These are phyloP conservation scores for Pyrenophora seminiperda DNA, from an alignment of 2,329 filamentous ascomycete species.

Conservation along the genomic window DNA sequence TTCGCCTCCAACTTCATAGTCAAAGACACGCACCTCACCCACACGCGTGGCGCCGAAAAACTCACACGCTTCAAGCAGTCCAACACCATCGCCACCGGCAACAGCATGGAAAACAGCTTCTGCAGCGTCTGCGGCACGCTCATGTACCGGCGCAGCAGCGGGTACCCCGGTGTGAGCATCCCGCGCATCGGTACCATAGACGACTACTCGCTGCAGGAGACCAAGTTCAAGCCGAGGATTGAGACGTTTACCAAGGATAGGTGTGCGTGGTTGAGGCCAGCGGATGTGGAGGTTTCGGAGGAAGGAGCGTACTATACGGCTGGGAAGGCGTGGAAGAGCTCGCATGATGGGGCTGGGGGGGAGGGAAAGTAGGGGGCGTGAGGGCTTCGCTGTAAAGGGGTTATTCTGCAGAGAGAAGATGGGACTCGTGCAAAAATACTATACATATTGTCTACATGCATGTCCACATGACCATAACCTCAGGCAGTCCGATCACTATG, in stretches of 20 bases:
- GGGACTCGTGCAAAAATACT: background rate
- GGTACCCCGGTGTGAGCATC: slow-evolving; percentile 55
- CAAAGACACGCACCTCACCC: slow-evolving; percentile 52
- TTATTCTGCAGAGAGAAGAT: no score
- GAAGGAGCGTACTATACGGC: no score
- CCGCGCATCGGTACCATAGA: slow-evolving; percentile 65
- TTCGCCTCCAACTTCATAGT: slow-evolving; percentile 63
- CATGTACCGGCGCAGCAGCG: slow-evolving; percentile 61
- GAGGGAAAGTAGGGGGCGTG: no score
- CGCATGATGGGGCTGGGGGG: no score
- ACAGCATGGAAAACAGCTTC: slow-evolving; percentile 66
- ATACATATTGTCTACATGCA: slow-evolving; percentile 8
- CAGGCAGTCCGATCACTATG: slow-evolving; percentile 42
- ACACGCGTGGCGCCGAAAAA: slow-evolving; percentile 51
- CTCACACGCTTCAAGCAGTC: slow-evolving; percentile 34
- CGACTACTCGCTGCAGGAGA: slow-evolving; percentile 63
- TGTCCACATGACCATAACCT: background rate
- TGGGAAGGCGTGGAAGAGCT: no score
- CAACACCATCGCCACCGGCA: slow-evolving; percentile 44
- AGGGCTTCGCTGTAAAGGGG: no score
- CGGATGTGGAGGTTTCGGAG: no score
- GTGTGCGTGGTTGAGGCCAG: no score
- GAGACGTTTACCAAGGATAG: slow-evolving; percentile 61
- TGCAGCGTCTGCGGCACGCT: slow-evolving; percentile 64
- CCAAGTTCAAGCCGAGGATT: slow-evolving; percentile 58